Evolutionary conservation across 2,329 filamentous ascomycete species (phyloP).

Genomic region (Colletotrichum tofieldiae): DNA sequence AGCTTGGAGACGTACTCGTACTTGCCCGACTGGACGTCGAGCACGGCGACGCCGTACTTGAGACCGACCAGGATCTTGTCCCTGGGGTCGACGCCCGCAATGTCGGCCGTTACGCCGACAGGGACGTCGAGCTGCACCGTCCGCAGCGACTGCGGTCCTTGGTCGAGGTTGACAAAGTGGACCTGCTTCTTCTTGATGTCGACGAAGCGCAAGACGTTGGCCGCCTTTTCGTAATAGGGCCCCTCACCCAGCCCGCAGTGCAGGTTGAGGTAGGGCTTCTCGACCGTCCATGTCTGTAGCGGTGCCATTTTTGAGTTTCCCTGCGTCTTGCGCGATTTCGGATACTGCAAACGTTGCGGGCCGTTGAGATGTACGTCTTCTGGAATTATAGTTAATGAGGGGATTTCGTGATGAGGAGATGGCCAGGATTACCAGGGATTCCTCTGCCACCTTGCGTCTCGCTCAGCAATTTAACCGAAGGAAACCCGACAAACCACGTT

Average conservation of each 20-base stretch:
- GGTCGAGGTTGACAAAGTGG: conserved; percentile 77
- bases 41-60: conserved; percentile 86
- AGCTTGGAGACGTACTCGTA: conserved; percentile 71
- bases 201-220: conserved; percentile 80
- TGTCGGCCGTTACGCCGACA: conserved; percentile 82
- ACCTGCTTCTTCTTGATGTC: conserved; percentile 86
- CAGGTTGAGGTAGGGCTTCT: conserved; percentile 71
- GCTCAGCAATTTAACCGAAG: conserved; percentile 35
- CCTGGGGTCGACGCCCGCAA: conserved; percentile 73
- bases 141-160: conserved; percentile 75
- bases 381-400: background rate
- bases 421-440: conserved; percentile 6
- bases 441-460: conserved; percentile 16
- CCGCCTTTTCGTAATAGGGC: conserved; percentile 79
- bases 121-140: conserved; percentile 71
- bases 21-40: conserved; percentile 74
- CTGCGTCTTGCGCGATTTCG: background rate
- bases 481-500: conserved; percentile 27
- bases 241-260: conserved; percentile 81
- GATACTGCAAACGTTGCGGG: background rate
- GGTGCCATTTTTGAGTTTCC: conserved; percentile 49
- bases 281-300: conserved; percentile 67
- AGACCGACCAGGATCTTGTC: conserved; percentile 83
- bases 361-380: background rate
- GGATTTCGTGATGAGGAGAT: conserved; percentile 34